phyloP scores from a whole-genome alignment of 805 yeast genomes.

The Kuraishia molischiana region DNA sequence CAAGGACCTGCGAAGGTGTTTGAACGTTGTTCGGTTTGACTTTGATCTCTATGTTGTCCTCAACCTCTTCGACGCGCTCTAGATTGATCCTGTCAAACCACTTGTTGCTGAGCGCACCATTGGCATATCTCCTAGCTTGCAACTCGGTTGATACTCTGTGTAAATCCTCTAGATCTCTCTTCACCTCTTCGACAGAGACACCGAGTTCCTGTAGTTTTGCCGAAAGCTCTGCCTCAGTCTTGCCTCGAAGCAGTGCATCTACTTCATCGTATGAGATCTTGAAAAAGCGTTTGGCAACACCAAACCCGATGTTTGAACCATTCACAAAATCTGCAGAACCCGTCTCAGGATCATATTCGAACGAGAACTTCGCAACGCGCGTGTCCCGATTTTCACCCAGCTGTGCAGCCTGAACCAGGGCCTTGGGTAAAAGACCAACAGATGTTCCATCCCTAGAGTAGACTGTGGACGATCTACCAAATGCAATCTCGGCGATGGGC shows the following conservation, averaged over 20 bases:
- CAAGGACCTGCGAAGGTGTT: slow-evolving; percentile 50
- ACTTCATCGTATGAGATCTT: slow-evolving; percentile 57
- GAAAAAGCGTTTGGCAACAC: slow-evolving; percentile 34
- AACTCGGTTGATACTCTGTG: slow-evolving; percentile 20
- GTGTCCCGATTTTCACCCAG: slow-evolving; percentile 22
- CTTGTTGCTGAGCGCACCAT: slow-evolving; percentile 24
- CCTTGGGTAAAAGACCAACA: slow-evolving; percentile 60
- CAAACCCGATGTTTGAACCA: slow-evolving; percentile 27
- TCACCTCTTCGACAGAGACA: slow-evolving; percentile 4
- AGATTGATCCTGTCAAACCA: slow-evolving; percentile 6
- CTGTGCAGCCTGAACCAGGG: slow-evolving; percentile 33
- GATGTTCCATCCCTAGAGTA: slow-evolving; percentile 46
- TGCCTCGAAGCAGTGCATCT: slow-evolving; percentile 25
- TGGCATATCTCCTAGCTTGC: slow-evolving; percentile 17
- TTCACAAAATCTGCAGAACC: slow-evolving; percentile 13
- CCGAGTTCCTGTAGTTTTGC: slow-evolving; percentile 3
- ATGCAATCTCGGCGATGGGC: slow-evolving; percentile 43
- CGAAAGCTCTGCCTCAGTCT: slow-evolving; percentile 4
- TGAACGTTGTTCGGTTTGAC: slow-evolving; percentile 6
- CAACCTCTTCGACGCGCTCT: slow-evolving; percentile 4
- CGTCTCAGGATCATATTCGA: slow-evolving; percentile 18
- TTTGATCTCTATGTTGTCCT: slow-evolving; percentile 18
- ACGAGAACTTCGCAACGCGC: slow-evolving; percentile 35
- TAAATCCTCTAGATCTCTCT: slow-evolving; percentile 26
- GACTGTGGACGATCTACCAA: slow-evolving; percentile 50